These are phyloP conservation scores for Aspergillus taichungensis DNA, from an alignment of 495 filamentous ascomycete genomes.

Conservation along the genomic window DNA sequence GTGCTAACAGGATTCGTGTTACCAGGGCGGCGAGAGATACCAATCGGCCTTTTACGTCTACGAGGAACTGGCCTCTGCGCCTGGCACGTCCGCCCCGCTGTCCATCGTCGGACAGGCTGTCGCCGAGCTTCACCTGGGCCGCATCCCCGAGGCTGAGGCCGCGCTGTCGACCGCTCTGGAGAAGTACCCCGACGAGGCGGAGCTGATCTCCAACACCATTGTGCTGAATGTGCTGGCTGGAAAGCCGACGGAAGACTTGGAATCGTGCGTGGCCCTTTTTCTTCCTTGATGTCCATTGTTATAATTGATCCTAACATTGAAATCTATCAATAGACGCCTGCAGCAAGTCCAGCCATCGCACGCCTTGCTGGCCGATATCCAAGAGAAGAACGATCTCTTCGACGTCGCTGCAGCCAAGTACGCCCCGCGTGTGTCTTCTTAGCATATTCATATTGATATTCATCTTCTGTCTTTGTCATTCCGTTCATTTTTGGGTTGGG, in stretches of 20 bases:
- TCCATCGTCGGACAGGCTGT: slow-evolving; percentile 80
- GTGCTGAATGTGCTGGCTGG: slow-evolving; percentile 71
- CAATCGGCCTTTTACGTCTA: slow-evolving; percentile 97
- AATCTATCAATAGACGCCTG: slow-evolving; percentile 40
- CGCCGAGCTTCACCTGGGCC: slow-evolving; percentile 83
- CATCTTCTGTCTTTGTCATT: slow-evolving; percentile 1
- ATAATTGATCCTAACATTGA: neutral
- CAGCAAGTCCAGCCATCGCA: slow-evolving; percentile 51
- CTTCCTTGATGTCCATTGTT: neutral
- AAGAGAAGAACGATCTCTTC: slow-evolving; percentile 70
- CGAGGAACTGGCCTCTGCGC: slow-evolving; percentile 87
- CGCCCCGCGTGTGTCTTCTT: slow-evolving; percentile 60
- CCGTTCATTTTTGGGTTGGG: neutral
- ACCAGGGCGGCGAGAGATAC: slow-evolving; percentile 87
- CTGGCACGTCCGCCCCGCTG: slow-evolving; percentile 53
- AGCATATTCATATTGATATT: slow-evolving; percentile 4
- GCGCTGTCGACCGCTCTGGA: slow-evolving; percentile 72
- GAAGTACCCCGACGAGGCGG: slow-evolving; percentile 59
- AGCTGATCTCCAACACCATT: slow-evolving; percentile 70
- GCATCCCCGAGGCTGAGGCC: slow-evolving; percentile 79
- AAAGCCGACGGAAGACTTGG: slow-evolving; percentile 52
- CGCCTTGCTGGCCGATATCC: slow-evolving; percentile 54
- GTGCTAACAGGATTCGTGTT: neutral
- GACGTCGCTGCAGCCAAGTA: slow-evolving; percentile 75
- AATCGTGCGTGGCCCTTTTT: slow-evolving; percentile 37